Evolutionary conservation across 768 basidiomycete genomes (phyloP).

Genomic region (Paxillus involutus): DNA sequence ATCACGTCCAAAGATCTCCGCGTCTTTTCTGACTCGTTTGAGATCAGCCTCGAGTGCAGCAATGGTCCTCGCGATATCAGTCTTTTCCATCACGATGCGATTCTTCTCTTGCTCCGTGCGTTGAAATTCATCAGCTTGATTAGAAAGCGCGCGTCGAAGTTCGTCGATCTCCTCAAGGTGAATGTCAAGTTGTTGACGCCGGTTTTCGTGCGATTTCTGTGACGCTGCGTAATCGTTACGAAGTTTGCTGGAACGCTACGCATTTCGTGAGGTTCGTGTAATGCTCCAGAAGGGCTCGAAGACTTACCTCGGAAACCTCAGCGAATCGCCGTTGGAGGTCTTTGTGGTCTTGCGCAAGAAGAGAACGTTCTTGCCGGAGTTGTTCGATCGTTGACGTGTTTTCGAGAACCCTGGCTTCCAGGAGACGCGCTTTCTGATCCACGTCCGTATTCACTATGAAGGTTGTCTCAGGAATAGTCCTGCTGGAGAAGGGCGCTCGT

Average conservation of each 20-base stretch:
- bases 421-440: slow-evolving; percentile 71
- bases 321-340: slow-evolving; percentile 66
- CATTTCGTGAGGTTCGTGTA: not conserved
- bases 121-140: slow-evolving; percentile 62
- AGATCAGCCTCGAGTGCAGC: slow-evolving; percentile 71
- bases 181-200: slow-evolving; percentile 72
- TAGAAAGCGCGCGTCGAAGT: slow-evolving; percentile 64
- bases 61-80: slow-evolving; percentile 65
- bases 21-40: slow-evolving; percentile 70
- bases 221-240: slow-evolving; percentile 60
- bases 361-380: slow-evolving; percentile 72
- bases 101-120: slow-evolving; percentile 63
- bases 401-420: slow-evolving; percentile 67
- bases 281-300: not conserved
- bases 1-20: slow-evolving; percentile 77
- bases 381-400: slow-evolving; percentile 72
- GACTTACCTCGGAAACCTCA: slow-evolving; percentile 64
- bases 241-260: slow-evolving; percentile 60
- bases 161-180: slow-evolving; percentile 74
- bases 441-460: slow-evolving; percentile 56
- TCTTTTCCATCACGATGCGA: slow-evolving; percentile 60
- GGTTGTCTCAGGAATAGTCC: not conserved
- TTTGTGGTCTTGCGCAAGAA: slow-evolving; percentile 70
- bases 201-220: slow-evolving; percentile 66
- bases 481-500: slow-evolving; percentile 15